Evolutionary conservation across 148 eudicot species (phyloP).

Genomic region (Arbutus unedo): DNA sequence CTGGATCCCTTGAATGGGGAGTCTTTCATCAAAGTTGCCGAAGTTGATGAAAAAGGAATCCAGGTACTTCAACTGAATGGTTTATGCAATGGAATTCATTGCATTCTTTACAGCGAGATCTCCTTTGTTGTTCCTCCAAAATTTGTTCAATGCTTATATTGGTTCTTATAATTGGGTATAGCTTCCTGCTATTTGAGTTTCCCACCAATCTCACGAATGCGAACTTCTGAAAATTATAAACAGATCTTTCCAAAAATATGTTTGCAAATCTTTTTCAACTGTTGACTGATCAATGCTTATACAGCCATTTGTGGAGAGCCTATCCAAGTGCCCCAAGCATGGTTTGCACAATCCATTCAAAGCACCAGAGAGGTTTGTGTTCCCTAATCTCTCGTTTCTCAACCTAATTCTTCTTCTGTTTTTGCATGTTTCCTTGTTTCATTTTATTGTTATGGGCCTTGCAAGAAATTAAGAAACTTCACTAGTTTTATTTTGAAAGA

Average conservation of each 20-base stretch:
- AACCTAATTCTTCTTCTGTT: conserved; percentile 9
- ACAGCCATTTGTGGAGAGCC: conserved; percentile 98
- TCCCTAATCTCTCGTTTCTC: conserved; percentile 7
- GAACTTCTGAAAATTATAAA: neutral
- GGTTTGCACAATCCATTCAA: conserved; percentile 97
- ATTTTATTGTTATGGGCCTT: neutral
- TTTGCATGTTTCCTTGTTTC: neutral
- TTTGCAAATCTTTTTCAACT: neutral
- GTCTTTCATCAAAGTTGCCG: conserved; percentile 87
- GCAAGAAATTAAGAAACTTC: neutral
- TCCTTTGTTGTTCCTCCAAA: neutral
- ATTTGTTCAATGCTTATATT: neutral
- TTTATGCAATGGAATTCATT: neutral
- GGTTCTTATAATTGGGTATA: neutral
- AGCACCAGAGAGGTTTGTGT: conserved; percentile 81
- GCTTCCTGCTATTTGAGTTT: neutral
- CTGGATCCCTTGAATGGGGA: conserved; percentile 94
- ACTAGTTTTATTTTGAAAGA: neutral
- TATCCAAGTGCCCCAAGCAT: conserved; percentile 89
- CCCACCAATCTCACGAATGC: neutral
- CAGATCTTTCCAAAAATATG: neutral
- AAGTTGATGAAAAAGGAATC: conserved; percentile 67
- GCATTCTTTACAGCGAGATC: neutral
- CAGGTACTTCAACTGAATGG: conserved; percentile 42
- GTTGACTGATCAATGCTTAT: conserved; percentile 22